These are phyloP conservation scores for Fusarium praegraminearum DNA, from an alignment of 2,329 filamentous ascomycete genomes.

Conservation along the genomic window DNA sequence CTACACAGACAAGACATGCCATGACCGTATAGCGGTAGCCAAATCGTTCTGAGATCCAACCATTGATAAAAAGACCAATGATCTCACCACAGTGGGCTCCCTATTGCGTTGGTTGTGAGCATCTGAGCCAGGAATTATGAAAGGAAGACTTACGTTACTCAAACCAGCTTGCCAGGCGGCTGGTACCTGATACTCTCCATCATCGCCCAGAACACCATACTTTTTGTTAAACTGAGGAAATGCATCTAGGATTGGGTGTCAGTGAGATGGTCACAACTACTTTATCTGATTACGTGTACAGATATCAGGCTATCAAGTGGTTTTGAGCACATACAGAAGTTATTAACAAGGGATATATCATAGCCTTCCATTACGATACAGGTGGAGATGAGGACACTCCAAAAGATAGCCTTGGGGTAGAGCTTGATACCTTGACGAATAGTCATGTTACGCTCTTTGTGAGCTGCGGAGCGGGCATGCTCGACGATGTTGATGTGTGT, in stretches of 20 bases:
- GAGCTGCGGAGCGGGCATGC: slow-evolving; percentile 40
- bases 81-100: slow-evolving; percentile 73
- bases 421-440: slow-evolving; percentile 41
- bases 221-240: slow-evolving; percentile 69
- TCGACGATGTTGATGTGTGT: slow-evolving; percentile 38
- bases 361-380: slow-evolving; percentile 45
- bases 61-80: slow-evolving; percentile 74
- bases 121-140: not conserved
- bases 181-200: slow-evolving; percentile 66
- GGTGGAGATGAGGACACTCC: slow-evolving; percentile 43
- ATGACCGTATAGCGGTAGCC: slow-evolving; percentile 76
- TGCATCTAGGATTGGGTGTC: slow-evolving; percentile 55
- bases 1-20: slow-evolving; percentile 64
- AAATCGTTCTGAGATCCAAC: slow-evolving; percentile 73
- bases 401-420: slow-evolving; percentile 41
- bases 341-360: slow-evolving; percentile 42
- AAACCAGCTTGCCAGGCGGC: slow-evolving; percentile 72
- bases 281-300: slow-evolving; percentile 2
- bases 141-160: slow-evolving; percentile 59
- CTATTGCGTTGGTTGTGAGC: slow-evolving; percentile 45
- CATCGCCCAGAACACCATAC: slow-evolving; percentile 62
- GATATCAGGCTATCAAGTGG: not conserved
- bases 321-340: slow-evolving; percentile 36
- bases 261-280: slow-evolving; percentile 11
- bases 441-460: slow-evolving; percentile 44